Evolutionary conservation across 495 filamentous ascomycete species (phyloP), one percentile per base, ranked within the genome.

Genomic region (Aspergillus mulundensis): DNA sequence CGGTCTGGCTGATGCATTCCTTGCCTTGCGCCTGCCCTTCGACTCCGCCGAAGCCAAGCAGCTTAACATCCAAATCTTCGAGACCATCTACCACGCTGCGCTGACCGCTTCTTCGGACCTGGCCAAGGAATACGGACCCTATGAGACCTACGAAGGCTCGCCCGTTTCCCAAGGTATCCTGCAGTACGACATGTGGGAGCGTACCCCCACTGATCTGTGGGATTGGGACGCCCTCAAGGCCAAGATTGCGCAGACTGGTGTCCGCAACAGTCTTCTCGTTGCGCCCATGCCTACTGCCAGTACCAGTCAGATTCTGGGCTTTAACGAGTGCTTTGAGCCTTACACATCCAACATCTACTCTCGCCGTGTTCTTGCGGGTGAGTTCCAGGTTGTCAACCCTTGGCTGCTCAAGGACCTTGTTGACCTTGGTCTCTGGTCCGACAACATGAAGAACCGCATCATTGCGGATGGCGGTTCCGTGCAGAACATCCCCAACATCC

Each of bases 371-470:
- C 80, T 98, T 57, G 94, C 94, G 56, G 94, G 94, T 66, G 94
- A 98, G 70, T 98, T 98, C 85, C 94, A 98, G 75, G 90, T 98
- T 48, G 94, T 98, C 73, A 98, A 98, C 81, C 94, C 94, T 24
- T 97, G 95, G 95, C 77, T 98, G 46, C 84, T 98, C 52, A 97
- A 96, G 81, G 94, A 98, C 65, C 84, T 98, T 15, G 94, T 98
- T 55, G 94, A 98, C 63, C 87, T 97, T 78, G 94, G 94, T 58
- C 81, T 98, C 28, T 98, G 94, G 94, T 96, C 92, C 34, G 94
- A 98, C 75, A 91, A 91, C 80, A 98, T 98, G 94, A 98, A 98
- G 83, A 98, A 98, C 79, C 90, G 94, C 61, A 98, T 98, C 80
- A 97, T 98, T 64, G 87, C 94, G 58, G 93, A 94, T 46, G 91